Base-by-base conservation (phyloP, 2,329 filamentous ascomycete species). In the Xylariales sp. region DNA sequence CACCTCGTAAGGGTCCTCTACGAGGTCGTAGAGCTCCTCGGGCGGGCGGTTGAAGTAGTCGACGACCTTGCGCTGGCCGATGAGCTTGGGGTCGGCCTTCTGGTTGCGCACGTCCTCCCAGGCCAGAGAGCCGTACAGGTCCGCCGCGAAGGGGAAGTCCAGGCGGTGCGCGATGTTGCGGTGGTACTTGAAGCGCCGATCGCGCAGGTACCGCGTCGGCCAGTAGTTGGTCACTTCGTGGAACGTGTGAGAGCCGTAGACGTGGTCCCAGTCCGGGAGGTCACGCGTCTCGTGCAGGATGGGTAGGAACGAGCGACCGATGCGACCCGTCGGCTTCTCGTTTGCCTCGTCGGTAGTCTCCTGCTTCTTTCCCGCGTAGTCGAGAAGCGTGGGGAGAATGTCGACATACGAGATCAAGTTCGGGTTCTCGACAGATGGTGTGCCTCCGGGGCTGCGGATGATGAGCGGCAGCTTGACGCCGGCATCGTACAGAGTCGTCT, bases 221-320 rank as follows among this genome's bases (percentile, higher is more conserved):
- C 63, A 74, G 52, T 72, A 74, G 44, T 72, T 72, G 5, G 68
- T 54, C 8, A 25, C n/a, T 41, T 74, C 69, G 39, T 74, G 70
- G 47, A 72, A 73, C 1, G 71, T 74, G 47, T 74, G 70, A 1
- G 67, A 72, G 13, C 70, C 69, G 41, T 67, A 72, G 6, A 73
- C 62, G 8, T 25, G 8, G 8, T n/a, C 23, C 23, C 23, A 25
- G 23, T 25, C 23, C 8, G 8, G 8, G 8, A 25, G n/a, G n/a
- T n/a, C 23, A 8, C n/a, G 8, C n/a, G 23, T 25, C 8, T n/a
- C n/a, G 23, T 8, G n/a, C 23, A 25, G n/a, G 23, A 25, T 25
- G n/a, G 23, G 23, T n/a, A 25, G n/a, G 23, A 25, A n/a, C n/a
- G 23, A 25, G 8, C 23, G 23, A 8, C 23, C 23, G 8, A 25